phyloP scores from a whole-genome alignment of 129 eudicot genomes.

The Solidago caesia region DNA sequence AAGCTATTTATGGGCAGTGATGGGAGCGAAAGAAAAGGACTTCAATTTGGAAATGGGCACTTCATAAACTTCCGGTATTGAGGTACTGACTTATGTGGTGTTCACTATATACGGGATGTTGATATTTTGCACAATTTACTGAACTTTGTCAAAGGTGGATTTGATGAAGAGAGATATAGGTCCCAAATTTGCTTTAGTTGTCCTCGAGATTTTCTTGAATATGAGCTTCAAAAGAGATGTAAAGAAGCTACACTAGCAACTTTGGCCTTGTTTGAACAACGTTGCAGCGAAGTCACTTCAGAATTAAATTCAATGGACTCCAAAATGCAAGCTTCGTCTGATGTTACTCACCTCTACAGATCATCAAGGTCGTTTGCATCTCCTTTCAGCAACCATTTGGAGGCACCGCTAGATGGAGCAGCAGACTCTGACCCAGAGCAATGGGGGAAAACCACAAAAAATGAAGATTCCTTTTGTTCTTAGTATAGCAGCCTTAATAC shows the following conservation, averaged over 20 bases:
- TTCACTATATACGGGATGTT: slow-evolving; percentile 27
- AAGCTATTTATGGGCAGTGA: too few relatives aligned
- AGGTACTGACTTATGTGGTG: too few relatives aligned
- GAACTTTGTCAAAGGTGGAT: slow-evolving; percentile 70
- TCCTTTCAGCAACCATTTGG: slow-evolving; percentile 75
- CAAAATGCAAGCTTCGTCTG: slow-evolving; percentile 71
- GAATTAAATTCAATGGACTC: slow-evolving; percentile 61
- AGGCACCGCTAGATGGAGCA: too few relatives aligned
- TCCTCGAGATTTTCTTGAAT: slow-evolving; percentile 68
- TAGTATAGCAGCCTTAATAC: too few relatives aligned
- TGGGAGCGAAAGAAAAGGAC: too few relatives aligned
- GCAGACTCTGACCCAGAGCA: too few relatives aligned
- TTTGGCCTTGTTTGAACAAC: slow-evolving; percentile 78
- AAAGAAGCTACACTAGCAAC: slow-evolving; percentile 93
- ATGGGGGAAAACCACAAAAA: too few relatives aligned
- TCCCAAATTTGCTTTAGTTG: slow-evolving; percentile 70
- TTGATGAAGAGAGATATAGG: slow-evolving; percentile 71
- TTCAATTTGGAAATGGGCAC: too few relatives aligned
- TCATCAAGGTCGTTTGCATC: slow-evolving; percentile 79
- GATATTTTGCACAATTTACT: slow-evolving; percentile 60
- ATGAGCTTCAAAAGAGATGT: slow-evolving; percentile 77
- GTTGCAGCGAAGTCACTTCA: slow-evolving; percentile 66
- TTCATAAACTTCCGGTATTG: too few relatives aligned
- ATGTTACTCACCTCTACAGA: slow-evolving; percentile 75
- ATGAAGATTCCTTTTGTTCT: too few relatives aligned